Conservation (phyloP, 2,329 filamentous ascomycete species). For the Cryphonectria japonica region DNA sequence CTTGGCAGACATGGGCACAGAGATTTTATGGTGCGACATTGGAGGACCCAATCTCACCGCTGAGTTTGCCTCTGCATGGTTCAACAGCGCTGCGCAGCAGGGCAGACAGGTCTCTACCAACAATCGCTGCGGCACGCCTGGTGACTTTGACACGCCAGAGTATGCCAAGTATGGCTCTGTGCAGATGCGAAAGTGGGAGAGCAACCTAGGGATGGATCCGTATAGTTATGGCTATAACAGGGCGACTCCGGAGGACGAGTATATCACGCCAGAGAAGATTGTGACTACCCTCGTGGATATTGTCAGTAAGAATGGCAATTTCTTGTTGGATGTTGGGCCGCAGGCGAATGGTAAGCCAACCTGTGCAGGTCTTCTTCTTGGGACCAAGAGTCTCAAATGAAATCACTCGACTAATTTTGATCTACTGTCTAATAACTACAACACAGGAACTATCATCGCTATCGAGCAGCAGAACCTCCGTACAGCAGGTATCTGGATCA, state of each 20-base stretch:
- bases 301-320: constrained; percentile 39
- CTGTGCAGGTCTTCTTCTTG: too few relatives aligned
- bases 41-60: constrained; percentile 48
- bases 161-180: constrained; percentile 30
- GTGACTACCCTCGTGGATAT: constrained; percentile 36
- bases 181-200: constrained; percentile 32
- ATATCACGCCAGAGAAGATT: constrained; percentile 33
- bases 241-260: constrained; percentile 29
- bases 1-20: constrained; percentile 45
- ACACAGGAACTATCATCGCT: constrained; percentile 23
- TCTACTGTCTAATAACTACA: too few relatives aligned
- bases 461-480: constrained; percentile 46
- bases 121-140: constrained; percentile 29
- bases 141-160: constrained; percentile 32
- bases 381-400: not conserved
- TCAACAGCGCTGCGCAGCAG: constrained; percentile 41
- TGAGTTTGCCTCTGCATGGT: constrained; percentile 47
- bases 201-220: constrained; percentile 31
- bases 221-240: constrained; percentile 33
- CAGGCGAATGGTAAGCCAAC: constrained; percentile 27
- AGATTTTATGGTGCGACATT: constrained; percentile 53
- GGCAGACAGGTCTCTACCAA: constrained; percentile 26
- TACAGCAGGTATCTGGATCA: constrained; percentile 58
- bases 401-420: not conserved
- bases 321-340: constrained; percentile 36